These are phyloP conservation scores for Cordyceps tenuipes DNA, from an alignment of 2,329 filamentous ascomycete species.

Conservation along the genomic window DNA sequence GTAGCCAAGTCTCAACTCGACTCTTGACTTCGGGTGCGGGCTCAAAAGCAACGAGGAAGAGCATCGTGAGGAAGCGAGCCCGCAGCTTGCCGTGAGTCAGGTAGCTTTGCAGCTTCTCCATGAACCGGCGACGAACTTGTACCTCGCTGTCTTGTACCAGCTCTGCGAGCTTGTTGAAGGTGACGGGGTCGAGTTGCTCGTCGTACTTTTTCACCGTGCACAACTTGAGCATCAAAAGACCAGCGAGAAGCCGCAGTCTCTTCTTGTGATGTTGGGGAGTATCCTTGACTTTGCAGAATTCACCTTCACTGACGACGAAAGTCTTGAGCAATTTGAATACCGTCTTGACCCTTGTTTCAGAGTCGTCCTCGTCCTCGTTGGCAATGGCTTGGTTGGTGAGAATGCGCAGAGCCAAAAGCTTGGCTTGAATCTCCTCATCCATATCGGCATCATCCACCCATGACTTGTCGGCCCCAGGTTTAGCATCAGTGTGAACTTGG, in stretches of 20 bases:
- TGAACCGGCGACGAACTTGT: slow-evolving; percentile 69
- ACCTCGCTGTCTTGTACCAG: slow-evolving; percentile 70
- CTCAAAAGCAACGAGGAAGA: slow-evolving; percentile 89
- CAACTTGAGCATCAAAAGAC: slow-evolving; percentile 74
- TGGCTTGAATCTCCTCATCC: slow-evolving; percentile 76
- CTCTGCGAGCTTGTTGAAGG: slow-evolving; percentile 76
- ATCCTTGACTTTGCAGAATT: slow-evolving; percentile 65
- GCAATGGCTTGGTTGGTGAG: slow-evolving; percentile 77
- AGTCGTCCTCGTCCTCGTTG: slow-evolving; percentile 41
- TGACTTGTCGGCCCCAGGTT: slow-evolving; percentile 41
- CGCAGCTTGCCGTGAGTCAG: slow-evolving; percentile 64
- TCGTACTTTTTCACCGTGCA: slow-evolving; percentile 72
- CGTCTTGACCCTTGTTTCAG: slow-evolving; percentile 52
- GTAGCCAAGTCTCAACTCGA: slow-evolving; percentile 79
- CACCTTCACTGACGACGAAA: slow-evolving; percentile 66
- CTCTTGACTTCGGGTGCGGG: slow-evolving; percentile 65
- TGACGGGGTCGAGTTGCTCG: slow-evolving; percentile 58
- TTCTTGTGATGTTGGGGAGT: slow-evolving; percentile 73
- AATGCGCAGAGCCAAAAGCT: slow-evolving; percentile 74
- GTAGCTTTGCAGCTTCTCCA: slow-evolving; percentile 84
- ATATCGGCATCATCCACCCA: slow-evolving; percentile 62
- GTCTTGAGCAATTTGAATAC: slow-evolving; percentile 74
- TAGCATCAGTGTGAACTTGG: slow-evolving; percentile 56
- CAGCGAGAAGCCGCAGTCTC: slow-evolving; percentile 73
- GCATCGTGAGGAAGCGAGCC: slow-evolving; percentile 75